Evolutionary conservation across 495 filamentous ascomycete species (phyloP).

Genomic region (Thermochaetoides thermophila): DNA sequence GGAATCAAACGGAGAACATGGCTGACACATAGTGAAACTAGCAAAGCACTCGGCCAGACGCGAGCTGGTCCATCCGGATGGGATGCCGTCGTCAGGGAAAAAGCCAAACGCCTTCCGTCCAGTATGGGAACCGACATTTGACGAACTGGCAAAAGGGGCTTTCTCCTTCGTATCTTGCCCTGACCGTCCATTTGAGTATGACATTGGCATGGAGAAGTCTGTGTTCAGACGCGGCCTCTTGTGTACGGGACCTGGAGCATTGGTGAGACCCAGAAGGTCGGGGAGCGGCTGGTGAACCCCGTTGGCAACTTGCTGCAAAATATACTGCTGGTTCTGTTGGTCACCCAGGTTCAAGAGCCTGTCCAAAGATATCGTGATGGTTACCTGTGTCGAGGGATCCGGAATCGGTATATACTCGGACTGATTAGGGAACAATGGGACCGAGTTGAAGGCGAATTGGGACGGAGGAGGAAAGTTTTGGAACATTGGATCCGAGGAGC

Average conservation of each 20-base stretch:
- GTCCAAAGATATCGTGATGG: constrained; percentile 14
- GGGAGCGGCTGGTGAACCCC: constrained; percentile 7
- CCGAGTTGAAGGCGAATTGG: constrained; percentile 17
- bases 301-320: constrained; percentile 23
- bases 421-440: too few relatives aligned
- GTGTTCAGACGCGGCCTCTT: constrained; percentile 25
- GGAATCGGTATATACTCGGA: constrained; percentile 29
- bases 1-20: constrained; percentile 26
- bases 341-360: constrained; percentile 17
- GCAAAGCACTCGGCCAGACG: constrained; percentile 26
- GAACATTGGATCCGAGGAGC: constrained; percentile 24
- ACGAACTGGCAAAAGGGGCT: constrained; percentile 13
- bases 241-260: background rate
- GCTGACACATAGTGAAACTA: constrained; percentile 23
- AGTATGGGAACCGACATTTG: constrained; percentile 9
- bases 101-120: constrained; percentile 11
- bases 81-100: constrained; percentile 9
- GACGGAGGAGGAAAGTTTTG: constrained; percentile 21
- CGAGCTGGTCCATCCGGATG: constrained; percentile 18
- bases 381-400: constrained; percentile 15
- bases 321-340: constrained; percentile 19
- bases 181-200: constrained; percentile 7
- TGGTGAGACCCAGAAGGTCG: constrained; percentile 8
- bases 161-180: constrained; percentile 24
- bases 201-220: constrained; percentile 15